Conservation (phyloP, 78 protist genomes). For the Creolimax fragrantissima region DNA sequence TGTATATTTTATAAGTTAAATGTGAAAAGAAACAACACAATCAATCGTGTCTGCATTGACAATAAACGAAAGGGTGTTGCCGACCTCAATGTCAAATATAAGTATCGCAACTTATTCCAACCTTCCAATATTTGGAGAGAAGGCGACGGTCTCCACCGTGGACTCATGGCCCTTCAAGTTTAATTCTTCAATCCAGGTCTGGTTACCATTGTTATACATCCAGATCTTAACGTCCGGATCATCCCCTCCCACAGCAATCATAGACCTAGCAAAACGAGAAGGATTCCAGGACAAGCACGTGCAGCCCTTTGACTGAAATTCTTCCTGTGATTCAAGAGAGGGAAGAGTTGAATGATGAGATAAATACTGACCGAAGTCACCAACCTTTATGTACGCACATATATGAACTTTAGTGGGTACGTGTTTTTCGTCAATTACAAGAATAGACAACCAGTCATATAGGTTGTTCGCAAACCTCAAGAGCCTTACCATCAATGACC, state of each 20-base stretch:
- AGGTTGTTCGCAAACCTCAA: too few relatives aligned
- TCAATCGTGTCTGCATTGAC: too few relatives aligned
- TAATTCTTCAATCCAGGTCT: conserved; percentile 26
- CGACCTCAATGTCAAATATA: too few relatives aligned
- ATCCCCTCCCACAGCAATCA: conserved; percentile 60
- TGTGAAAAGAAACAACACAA: too few relatives aligned
- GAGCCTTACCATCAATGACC: conserved; percentile 25
- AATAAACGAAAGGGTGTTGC: too few relatives aligned
- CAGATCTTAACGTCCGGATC: conserved; percentile 50
- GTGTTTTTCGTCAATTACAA: too few relatives aligned
- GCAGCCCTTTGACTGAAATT: conserved; percentile 28
- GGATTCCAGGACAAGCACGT: conserved; percentile 77
- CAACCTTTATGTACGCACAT: too few relatives aligned
- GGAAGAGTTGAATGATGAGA: background rate
- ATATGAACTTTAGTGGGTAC: too few relatives aligned
- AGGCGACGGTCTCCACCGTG: conserved; percentile 48
- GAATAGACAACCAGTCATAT: too few relatives aligned
- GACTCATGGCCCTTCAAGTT: conserved; percentile 16
- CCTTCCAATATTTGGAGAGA: conserved; percentile 74
- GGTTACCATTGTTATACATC: conserved; percentile 29
- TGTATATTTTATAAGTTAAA: too few relatives aligned
- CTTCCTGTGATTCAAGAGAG: background rate
- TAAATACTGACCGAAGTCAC: too few relatives aligned
- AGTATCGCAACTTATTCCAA: background rate
- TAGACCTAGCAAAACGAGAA: conserved; percentile 33